Evolutionary conservation across 768 basidiomycete species (phyloP).

Genomic region (Neoboletus magnificus): DNA sequence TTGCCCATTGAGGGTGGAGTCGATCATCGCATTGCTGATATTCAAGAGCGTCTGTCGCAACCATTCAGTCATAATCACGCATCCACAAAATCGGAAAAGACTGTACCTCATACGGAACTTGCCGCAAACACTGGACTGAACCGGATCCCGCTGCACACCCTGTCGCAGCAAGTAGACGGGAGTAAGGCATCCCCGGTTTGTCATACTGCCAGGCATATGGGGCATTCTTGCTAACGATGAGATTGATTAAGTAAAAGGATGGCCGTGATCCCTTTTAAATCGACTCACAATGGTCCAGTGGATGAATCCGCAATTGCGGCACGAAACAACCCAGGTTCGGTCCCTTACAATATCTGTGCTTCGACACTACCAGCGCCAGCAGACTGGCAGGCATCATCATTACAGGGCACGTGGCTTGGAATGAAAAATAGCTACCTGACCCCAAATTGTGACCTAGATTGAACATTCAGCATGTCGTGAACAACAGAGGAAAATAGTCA

Average conservation of each 20-base stretch:
- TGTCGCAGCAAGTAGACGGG: constrained; percentile 42
- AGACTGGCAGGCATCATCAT: constrained; percentile 4
- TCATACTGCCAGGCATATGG: constrained; percentile 46
- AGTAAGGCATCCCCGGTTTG: constrained; percentile 48
- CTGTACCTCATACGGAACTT: constrained; percentile 17
- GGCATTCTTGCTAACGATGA: constrained; percentile 45
- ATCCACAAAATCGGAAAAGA: not conserved
- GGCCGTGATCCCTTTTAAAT: not conserved
- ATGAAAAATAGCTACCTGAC: constrained; percentile 9
- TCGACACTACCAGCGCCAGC: constrained; percentile 17
- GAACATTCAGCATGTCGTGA: not conserved
- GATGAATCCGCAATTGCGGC: constrained; percentile 19
- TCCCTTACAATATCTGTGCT: constrained; percentile 12
- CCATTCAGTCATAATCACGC: not conserved
- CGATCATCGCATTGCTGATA: constrained; percentile 46
- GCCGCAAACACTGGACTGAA: constrained; percentile 42
- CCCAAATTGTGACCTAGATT: constrained; percentile 19
- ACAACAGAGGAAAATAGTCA: constrained; percentile 1
- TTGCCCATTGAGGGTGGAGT: constrained; percentile 45
- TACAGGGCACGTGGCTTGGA: too few relatives aligned
- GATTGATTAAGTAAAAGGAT: not conserved
- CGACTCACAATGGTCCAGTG: constrained; percentile 19
- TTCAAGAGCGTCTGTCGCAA: constrained; percentile 43
- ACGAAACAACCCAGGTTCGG: constrained; percentile 8
- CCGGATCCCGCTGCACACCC: constrained; percentile 41